A percentile compares a stretch with the other conserved stretches of the same genome.
Evolutionary conservation across 1,284 basidiomycete genomes (phyloP).

Genomic region (Takashimella koratensis): DNA sequence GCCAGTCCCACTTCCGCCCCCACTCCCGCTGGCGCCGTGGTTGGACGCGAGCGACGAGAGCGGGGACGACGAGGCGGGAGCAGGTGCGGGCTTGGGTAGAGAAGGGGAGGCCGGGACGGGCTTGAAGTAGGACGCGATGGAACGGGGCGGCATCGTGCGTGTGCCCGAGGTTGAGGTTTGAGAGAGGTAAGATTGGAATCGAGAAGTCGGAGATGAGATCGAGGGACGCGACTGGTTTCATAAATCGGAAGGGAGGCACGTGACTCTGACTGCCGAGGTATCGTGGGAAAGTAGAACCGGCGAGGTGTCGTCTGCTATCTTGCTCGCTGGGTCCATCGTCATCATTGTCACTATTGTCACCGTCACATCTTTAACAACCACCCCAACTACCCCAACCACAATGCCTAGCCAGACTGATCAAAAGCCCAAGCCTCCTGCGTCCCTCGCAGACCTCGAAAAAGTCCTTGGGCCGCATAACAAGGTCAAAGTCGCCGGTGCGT

Average conservation of each 20-base stretch:
- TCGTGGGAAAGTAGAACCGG: not conserved
- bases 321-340: not conserved
- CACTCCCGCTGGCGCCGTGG: not conserved
- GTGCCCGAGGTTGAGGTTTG: not conserved
- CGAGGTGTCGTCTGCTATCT: not conserved
- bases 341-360: not conserved
- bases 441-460: constrained; percentile 58
- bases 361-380: not conserved
- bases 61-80: not conserved
- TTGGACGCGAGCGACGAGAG: not conserved
- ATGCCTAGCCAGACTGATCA: constrained; percentile 46
- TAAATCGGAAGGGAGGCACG: no score
- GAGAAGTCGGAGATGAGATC: not conserved
- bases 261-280: no score
- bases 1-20: not conserved
- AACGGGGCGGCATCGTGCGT: constrained; percentile 13
- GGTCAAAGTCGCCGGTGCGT: constrained; percentile 80
- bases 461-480: constrained; percentile 67
- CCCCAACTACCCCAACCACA: not conserved
- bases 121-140: constrained; percentile 17
- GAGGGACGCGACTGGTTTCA: not conserved
- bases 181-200: not conserved
- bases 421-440: constrained; percentile 58
- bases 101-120: constrained; percentile 1
- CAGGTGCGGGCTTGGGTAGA: not conserved